Percentiles rank a stretch among this genome's conserved stretches.
phyloP scores from a whole-genome alignment of 2,329 filamentous ascomycete genomes.

The Arthrobotrys sphaeroides region DNA sequence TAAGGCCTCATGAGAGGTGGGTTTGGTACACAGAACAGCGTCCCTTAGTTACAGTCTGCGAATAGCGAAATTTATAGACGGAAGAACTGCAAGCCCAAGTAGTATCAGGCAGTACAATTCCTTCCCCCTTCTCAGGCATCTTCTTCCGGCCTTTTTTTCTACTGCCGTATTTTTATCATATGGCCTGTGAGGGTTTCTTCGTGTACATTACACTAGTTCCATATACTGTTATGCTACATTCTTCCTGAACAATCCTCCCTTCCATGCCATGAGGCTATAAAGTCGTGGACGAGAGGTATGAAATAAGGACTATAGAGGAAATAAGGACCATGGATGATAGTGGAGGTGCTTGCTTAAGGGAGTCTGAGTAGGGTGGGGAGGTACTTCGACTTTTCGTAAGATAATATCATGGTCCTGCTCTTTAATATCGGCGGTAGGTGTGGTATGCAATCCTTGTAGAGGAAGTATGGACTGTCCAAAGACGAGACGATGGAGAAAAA shows the following conservation, averaged over 20 bases:
- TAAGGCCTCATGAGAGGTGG: conserved; percentile 2
- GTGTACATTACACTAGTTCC: conserved; percentile 17
- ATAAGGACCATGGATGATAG: no score
- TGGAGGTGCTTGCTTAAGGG: not conserved
- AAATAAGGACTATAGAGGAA: not conserved
- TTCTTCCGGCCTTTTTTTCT: not conserved
- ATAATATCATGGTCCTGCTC: not conserved
- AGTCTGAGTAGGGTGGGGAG: not conserved
- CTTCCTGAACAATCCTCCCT: conserved; percentile 2
- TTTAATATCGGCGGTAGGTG: not conserved
- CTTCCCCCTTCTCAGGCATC: not conserved
- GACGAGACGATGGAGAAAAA: no score
- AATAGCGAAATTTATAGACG: no score
- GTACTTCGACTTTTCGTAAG: not conserved
- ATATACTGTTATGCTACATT: conserved; percentile 15
- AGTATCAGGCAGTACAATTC: no score
- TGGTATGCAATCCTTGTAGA: not conserved
- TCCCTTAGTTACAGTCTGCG: not conserved
- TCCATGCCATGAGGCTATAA: not conserved
- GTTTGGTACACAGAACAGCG: no score
- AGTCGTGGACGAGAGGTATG: not conserved
- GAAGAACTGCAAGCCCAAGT: not conserved
- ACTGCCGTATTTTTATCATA: not conserved
- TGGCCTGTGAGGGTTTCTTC: not conserved
- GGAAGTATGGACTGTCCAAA: not conserved